phyloP scores from a whole-genome alignment of 345 rosid species.

The Balakata baccata region DNA sequence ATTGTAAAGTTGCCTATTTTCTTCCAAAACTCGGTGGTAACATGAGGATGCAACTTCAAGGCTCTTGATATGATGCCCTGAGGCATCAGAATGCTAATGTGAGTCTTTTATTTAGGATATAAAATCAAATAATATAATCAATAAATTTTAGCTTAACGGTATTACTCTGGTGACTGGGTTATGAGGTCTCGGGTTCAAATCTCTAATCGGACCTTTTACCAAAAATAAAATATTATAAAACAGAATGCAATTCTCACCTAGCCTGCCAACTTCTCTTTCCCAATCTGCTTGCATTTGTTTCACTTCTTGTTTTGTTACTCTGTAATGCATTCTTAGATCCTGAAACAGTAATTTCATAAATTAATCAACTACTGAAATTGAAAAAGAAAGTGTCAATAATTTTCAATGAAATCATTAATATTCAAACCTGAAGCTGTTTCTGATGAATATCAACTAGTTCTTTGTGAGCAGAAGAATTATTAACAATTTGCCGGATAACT shows the following conservation, averaged over 20 bases:
- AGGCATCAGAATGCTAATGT: background rate
- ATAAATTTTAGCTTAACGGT: too few relatives aligned
- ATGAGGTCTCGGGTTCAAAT: too few relatives aligned
- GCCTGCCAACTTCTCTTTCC: conserved; percentile 57
- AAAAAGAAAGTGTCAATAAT: too few relatives aligned
- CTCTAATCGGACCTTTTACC: too few relatives aligned
- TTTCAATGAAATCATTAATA: background rate
- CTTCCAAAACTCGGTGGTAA: conserved; percentile 81
- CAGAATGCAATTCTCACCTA: conserved; percentile 40
- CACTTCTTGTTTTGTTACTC: conserved; percentile 55
- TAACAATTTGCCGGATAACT: conserved; percentile 24
- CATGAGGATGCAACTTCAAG: conserved; percentile 77
- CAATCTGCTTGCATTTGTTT: conserved; percentile 59
- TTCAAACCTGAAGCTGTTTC: conserved; percentile 65
- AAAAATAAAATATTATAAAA: background rate
- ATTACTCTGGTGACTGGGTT: too few relatives aligned
- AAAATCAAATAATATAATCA: background rate
- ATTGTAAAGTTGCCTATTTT: conserved; percentile 87
- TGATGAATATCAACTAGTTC: conserved; percentile 49
- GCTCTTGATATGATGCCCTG: conserved; percentile 63
- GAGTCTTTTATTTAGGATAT: background rate
- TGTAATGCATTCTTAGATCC: conserved; percentile 55
- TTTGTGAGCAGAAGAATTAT: conserved; percentile 31
- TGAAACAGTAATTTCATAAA: conserved; percentile 21
- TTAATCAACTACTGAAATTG: background rate